Conservation (phyloP, 495 filamentous ascomycete genomes). For the Penicillium silybi region DNA sequence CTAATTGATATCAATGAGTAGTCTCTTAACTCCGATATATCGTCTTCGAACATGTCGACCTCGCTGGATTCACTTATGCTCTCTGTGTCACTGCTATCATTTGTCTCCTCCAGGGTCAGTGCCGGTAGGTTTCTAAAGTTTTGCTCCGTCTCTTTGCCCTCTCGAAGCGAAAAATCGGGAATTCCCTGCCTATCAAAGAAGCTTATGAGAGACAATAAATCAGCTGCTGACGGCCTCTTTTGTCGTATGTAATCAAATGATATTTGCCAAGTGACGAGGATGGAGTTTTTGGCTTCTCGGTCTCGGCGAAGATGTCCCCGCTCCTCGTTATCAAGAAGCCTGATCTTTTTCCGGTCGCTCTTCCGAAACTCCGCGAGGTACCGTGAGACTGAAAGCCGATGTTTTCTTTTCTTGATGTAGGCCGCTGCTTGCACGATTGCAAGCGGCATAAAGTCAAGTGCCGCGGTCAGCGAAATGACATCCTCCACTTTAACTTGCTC, state of each 20-base stretch:
- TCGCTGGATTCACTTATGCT: background rate
- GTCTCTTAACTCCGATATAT: conserved; percentile 6
- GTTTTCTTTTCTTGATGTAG: conserved; percentile 31
- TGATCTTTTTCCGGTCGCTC: conserved; percentile 1
- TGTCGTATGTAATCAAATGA: conserved; percentile 7
- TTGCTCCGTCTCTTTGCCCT: conserved; percentile 4
- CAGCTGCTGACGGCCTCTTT: conserved; percentile 1
- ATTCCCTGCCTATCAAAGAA: conserved; percentile 11
- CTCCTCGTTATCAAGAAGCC: conserved; percentile 2
- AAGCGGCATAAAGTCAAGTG: conserved; percentile 46
- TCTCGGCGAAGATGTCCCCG: background rate
- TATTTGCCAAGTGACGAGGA: conserved; percentile 11
- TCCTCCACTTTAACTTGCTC: background rate
- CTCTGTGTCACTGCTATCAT: background rate
- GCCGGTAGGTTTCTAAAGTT: too few relatives aligned
- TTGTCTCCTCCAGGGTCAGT: too few relatives aligned
- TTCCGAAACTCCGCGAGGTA: conserved; percentile 20
- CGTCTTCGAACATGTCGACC: conserved; percentile 1
- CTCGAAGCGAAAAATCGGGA: background rate
- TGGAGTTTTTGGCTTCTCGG: conserved; percentile 3
- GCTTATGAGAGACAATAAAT: conserved; percentile 9
- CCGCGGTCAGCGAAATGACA: conserved; percentile 21
- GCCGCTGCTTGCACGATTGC: conserved; percentile 48
- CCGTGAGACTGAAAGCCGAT: background rate
- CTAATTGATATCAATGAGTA: conserved; percentile 28